Conservation (phyloP, 2,329 filamentous ascomycete species). For the Aspergillus fischeri region DNA sequence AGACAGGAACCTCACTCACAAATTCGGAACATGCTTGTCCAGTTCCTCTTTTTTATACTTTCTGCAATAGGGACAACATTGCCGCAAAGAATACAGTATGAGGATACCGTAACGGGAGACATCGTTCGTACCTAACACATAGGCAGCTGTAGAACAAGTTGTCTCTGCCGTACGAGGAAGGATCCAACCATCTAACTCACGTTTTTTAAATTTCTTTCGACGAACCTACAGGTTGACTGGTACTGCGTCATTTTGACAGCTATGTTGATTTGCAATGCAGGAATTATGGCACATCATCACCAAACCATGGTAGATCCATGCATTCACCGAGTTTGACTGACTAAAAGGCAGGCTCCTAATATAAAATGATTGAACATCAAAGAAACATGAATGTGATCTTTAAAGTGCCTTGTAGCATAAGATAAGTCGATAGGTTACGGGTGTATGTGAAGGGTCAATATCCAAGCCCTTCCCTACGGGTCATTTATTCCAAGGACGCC, state of each 20-base stretch:
- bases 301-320: not conserved
- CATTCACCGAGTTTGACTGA: too few species aligned
- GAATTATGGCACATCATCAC: not conserved
- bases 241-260: not conserved
- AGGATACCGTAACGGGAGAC: not conserved
- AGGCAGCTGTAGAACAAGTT: too few species aligned
- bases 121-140: not conserved
- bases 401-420: too few species aligned
- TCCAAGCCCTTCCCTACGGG: too few species aligned
- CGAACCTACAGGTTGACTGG: not conserved
- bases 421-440: too few species aligned
- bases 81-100: not conserved
- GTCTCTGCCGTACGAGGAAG: too few species aligned
- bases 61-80: not conserved
- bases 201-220: not conserved
- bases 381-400: too few species aligned
- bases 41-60: not conserved
- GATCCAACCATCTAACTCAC: not conserved
- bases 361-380: too few species aligned
- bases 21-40: not conserved
- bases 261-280: not conserved
- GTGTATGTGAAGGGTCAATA: too few species aligned
- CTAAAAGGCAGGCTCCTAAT: too few species aligned
- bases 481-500: too few species aligned
- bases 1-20: not conserved